Evolutionary conservation across 148 eudicot species (phyloP).

Genomic region (Cornus kousa): DNA sequence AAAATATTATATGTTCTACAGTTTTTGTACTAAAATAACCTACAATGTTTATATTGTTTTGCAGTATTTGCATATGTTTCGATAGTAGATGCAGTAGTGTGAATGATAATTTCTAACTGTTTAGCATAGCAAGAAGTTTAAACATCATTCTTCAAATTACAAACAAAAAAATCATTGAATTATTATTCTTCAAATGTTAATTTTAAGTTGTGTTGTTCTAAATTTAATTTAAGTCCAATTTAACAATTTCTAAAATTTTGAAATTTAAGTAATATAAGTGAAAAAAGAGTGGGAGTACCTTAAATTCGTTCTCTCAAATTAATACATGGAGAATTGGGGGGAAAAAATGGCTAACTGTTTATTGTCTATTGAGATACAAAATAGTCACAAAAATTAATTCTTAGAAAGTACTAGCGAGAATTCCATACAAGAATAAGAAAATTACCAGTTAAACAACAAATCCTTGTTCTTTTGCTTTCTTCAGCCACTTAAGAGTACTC

Average conservation of each 20-base stretch:
- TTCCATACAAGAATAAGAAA: background rate
- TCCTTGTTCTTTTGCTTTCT: slow-evolving; percentile 84
- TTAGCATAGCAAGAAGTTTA: background rate
- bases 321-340: background rate
- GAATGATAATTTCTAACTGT: too few species aligned
- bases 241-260: background rate
- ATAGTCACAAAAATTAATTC: background rate
- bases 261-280: too few species aligned
- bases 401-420: background rate
- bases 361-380: background rate
- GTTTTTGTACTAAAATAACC: background rate
- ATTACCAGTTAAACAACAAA: slow-evolving; percentile 54
- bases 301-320: background rate
- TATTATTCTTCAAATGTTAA: background rate
- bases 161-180: too few species aligned
- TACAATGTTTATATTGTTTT: background rate
- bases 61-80: too few species aligned
- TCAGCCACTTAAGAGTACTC: slow-evolving; percentile 76
- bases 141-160: background rate
- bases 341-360: background rate
- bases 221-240: background rate
- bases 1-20: background rate
- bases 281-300: too few species aligned
- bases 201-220: background rate
- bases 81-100: too few species aligned